A percentile compares a stretch with the other conserved stretches of the same genome.
These are phyloP conservation scores for Achaetomium macrosporum DNA, from an alignment of 2,329 filamentous ascomycete genomes.

Conservation along the genomic window DNA sequence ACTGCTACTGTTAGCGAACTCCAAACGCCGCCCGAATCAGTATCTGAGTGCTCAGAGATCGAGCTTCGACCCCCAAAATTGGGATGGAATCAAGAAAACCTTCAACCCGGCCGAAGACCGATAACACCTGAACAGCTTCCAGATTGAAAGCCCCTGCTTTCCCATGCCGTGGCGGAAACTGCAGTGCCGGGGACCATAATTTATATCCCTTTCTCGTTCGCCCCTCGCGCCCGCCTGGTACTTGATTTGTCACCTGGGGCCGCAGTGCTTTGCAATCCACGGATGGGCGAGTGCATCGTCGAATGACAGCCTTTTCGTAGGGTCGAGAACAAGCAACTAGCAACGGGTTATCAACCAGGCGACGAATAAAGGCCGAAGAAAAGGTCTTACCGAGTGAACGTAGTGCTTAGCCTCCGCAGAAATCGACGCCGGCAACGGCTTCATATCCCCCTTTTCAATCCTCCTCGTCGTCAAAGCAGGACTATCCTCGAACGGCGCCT, in stretches of 20 bases:
- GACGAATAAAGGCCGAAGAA: conserved; percentile 22
- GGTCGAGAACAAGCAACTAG: conserved; percentile 67
- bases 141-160: too few relatives aligned
- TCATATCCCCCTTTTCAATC: conserved; percentile 87
- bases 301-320: conserved; percentile 84
- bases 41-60: too few relatives aligned
- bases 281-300: conserved; percentile 86
- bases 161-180: too few relatives aligned
- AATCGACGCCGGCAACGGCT: conserved; percentile 40
- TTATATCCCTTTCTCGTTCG: too few relatives aligned
- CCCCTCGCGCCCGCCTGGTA: too few relatives aligned
- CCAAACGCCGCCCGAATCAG: too few relatives aligned
- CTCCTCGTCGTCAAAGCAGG: conserved; percentile 89
- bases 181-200: too few relatives aligned
- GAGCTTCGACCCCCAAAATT: too few relatives aligned
- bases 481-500: conserved; percentile 95
- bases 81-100: too few relatives aligned
- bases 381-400: conserved; percentile 72
- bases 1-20: too few relatives aligned
- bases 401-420: conserved; percentile 78
- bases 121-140: too few relatives aligned
- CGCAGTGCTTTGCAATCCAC: conserved; percentile 95
- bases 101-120: too few relatives aligned
- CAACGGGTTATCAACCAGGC: background rate
- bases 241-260: background rate